A percentile compares a stretch with the other conserved stretches of the same genome.
phyloP scores from a whole-genome alignment of 345 rosid genomes.

The Abelmoschus esculentus region DNA sequence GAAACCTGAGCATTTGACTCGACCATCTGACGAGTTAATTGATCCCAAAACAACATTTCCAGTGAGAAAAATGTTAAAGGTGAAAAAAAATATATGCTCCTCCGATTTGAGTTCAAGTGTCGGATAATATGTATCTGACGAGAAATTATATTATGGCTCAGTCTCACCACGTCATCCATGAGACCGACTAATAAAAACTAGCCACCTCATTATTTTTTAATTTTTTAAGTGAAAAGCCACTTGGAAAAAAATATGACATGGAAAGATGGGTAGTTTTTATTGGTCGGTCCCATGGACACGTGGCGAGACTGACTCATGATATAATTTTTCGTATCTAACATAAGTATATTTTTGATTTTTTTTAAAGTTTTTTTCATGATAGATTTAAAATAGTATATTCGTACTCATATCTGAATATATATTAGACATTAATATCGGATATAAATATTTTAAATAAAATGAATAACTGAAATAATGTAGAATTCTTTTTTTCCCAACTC shows the following conservation, averaged over 20 bases:
- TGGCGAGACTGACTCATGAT: too few relatives aligned
- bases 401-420: not conserved
- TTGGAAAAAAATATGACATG: too few relatives aligned
- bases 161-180: too few relatives aligned
- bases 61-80: conserved; percentile 58
- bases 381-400: not conserved
- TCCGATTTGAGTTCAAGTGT: not conserved
- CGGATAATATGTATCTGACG: too few relatives aligned
- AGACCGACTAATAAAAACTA: too few relatives aligned
- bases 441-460: too few relatives aligned
- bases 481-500: not conserved
- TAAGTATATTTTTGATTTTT: not conserved
- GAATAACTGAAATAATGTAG: not conserved
- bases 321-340: not conserved
- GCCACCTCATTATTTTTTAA: too few relatives aligned
- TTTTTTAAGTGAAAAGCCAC: too few relatives aligned
- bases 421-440: not conserved
- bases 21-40: conserved; percentile 38
- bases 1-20: conserved; percentile 65
- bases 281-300: too few relatives aligned
- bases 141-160: too few relatives aligned
- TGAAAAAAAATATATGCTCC: not conserved
- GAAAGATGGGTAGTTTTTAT: too few relatives aligned
- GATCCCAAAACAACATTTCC: conserved; percentile 48
- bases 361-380: not conserved